Conservation (phyloP, 768 basidiomycete genomes). For the Chalciporus pseudorubinellus region DNA sequence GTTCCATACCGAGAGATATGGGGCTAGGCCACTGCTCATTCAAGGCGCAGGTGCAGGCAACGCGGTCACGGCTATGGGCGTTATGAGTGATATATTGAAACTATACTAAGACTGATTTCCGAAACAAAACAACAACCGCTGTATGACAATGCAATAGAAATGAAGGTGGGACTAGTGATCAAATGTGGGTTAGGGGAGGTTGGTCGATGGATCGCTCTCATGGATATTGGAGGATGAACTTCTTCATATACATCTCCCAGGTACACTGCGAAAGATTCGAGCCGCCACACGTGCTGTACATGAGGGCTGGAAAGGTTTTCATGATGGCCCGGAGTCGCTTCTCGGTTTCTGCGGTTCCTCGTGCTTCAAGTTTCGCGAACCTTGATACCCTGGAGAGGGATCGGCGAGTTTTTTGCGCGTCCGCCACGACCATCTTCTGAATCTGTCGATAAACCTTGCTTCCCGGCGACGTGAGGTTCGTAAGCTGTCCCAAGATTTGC, state of each 20-base stretch:
- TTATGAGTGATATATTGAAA: slow-evolving; percentile 81
- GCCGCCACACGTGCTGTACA: slow-evolving; percentile 48
- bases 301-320: slow-evolving; percentile 23
- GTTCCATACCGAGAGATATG: slow-evolving; percentile 94
- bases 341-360: slow-evolving; percentile 16
- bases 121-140: slow-evolving; percentile 20
- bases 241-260: slow-evolving; percentile 62
- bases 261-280: slow-evolving; percentile 47
- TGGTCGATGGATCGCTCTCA: slow-evolving; percentile 29
- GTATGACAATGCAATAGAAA: slow-evolving; percentile 1
- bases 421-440: slow-evolving; percentile 40
- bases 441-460: slow-evolving; percentile 43
- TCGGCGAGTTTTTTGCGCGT: slow-evolving; percentile 21
- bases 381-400: slow-evolving; percentile 6
- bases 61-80: slow-evolving; percentile 98
- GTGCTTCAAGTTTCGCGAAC: slow-evolving; percentile 17
- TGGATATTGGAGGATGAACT: slow-evolving; percentile 61
- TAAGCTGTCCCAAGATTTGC: slow-evolving; percentile 36
- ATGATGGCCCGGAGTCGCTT: slow-evolving; percentile 35
- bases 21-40: slow-evolving; percentile 82
- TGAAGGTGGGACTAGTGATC: slow-evolving; percentile 3
- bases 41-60: slow-evolving; percentile 98
- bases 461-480: slow-evolving; percentile 35
- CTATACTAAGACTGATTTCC: slow-evolving; percentile 28
- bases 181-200: neutral